Evolutionary conservation across 1,284 basidiomycete genomes (phyloP).

Genomic region (Malassezia brasiliensis): DNA sequence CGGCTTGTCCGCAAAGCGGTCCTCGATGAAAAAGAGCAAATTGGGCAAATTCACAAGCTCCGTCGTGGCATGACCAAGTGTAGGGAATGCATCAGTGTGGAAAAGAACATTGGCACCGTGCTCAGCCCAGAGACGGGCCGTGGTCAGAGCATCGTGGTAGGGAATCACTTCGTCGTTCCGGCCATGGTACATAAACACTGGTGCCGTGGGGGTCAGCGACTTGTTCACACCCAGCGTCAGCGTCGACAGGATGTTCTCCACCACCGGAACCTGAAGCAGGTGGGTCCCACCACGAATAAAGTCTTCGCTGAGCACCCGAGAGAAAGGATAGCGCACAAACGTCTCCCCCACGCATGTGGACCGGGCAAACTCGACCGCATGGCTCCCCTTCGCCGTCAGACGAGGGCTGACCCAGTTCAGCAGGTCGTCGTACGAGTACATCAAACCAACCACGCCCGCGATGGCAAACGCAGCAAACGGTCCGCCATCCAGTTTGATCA

Average conservation of each 20-base stretch:
- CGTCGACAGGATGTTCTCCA: slow-evolving; percentile 10
- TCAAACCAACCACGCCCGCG: background rate
- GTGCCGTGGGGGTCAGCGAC: slow-evolving; percentile 21
- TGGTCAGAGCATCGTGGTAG: slow-evolving; percentile 10
- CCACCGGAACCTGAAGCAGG: slow-evolving; percentile 19
- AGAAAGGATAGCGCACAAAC: slow-evolving; percentile 15
- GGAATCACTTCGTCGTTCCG: slow-evolving; percentile 37
- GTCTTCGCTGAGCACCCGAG: slow-evolving; percentile 15
- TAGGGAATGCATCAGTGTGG: slow-evolving; percentile 5
- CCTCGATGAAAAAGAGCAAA: slow-evolving; percentile 21
- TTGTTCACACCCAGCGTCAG: slow-evolving; percentile 18
- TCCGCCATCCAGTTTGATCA: background rate
- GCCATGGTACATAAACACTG: slow-evolving; percentile 30
- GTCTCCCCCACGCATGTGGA: slow-evolving; percentile 22
- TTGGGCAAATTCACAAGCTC: slow-evolving; percentile 23
- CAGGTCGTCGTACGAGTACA: background rate
- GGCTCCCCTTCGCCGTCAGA: slow-evolving; percentile 10
- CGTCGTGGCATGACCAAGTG: slow-evolving; percentile 26
- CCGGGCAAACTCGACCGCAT: slow-evolving; percentile 11
- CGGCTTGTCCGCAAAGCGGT: slow-evolving; percentile 20
- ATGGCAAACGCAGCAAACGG: background rate
- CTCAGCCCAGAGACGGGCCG: slow-evolving; percentile 26
- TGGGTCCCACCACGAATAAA: slow-evolving; percentile 15
- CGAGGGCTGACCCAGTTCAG: slow-evolving; percentile 7
- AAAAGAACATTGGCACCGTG: slow-evolving; percentile 34